These are phyloP conservation scores for Hypoxylon subgilvum DNA, from an alignment of 495 filamentous ascomycete species.

Conservation along the genomic window DNA sequence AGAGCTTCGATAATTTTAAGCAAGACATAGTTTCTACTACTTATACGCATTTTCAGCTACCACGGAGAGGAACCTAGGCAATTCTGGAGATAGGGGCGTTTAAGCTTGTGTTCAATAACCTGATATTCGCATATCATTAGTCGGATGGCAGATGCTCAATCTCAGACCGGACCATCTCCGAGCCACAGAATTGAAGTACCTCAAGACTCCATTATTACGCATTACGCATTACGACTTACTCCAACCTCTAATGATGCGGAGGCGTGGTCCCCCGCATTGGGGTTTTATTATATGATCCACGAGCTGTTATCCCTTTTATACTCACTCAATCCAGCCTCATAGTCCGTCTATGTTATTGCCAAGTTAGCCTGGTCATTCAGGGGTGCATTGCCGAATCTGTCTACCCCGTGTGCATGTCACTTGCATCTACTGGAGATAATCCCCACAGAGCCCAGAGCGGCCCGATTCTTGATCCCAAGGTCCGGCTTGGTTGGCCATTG, in stretches of 20 bases:
- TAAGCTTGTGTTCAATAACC: too few relatives aligned
- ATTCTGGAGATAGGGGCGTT: not conserved
- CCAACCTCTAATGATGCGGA: slow-evolving; percentile 19
- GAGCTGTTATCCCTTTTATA: slow-evolving; percentile 15
- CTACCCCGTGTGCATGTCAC: slow-evolving; percentile 26
- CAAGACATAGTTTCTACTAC: too few relatives aligned
- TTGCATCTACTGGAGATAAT: slow-evolving; percentile 10
- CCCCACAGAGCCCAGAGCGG: slow-evolving; percentile 30
- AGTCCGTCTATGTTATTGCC: slow-evolving; percentile 24
- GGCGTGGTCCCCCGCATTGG: slow-evolving; percentile 25
- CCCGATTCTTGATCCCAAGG: slow-evolving; percentile 32
- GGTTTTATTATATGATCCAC: not conserved
- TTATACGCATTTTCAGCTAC: too few relatives aligned
- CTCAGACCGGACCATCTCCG: slow-evolving; percentile 2
- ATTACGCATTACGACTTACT: not conserved
- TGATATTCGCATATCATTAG: not conserved
- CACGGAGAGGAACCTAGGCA: not conserved
- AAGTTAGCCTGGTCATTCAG: slow-evolving; percentile 5
- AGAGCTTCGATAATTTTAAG: too few relatives aligned
- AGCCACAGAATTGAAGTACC: not conserved
- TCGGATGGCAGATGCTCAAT: not conserved
- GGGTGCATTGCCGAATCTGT: slow-evolving; percentile 30
- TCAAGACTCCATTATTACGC: too few relatives aligned
- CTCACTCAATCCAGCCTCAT: slow-evolving; percentile 31
- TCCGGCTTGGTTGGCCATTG: slow-evolving; percentile 18